Percentiles rank a stretch among this genome's conserved stretches.
phyloP scores from a whole-genome alignment of 192 early-diverging fungal genomes.

The Spizellomyces sp. region DNA sequence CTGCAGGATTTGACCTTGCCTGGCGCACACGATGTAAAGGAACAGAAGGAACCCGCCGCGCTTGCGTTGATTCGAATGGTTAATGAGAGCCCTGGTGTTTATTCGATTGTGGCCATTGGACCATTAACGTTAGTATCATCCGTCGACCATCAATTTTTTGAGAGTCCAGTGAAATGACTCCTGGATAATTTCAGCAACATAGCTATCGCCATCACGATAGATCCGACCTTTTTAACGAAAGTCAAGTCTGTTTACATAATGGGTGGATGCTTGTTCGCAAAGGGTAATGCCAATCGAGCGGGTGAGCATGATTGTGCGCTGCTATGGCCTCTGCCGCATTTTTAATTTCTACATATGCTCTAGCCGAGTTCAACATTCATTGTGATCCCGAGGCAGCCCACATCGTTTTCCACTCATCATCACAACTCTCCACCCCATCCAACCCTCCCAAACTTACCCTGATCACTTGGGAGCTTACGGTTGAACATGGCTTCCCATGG shows the following conservation, averaged over 20 bases:
- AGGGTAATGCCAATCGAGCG: slow-evolving; percentile 49
- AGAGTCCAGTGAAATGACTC: neutral
- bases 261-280: slow-evolving; percentile 48
- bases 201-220: slow-evolving; percentile 49
- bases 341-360: neutral
- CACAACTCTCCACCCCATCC: slow-evolving; percentile 5
- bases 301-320: slow-evolving; percentile 29
- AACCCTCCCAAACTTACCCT: slow-evolving; percentile 32
- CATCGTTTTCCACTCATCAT: slow-evolving; percentile 42
- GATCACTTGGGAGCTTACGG: slow-evolving; percentile 48
- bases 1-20: slow-evolving; percentile 15
- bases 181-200: slow-evolving; percentile 34
- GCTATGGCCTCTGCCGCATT: neutral
- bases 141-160: neutral
- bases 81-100: slow-evolving; percentile 33
- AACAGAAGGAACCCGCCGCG: slow-evolving; percentile 39
- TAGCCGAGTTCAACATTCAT: slow-evolving; percentile 50
- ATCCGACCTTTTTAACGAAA: slow-evolving; percentile 48
- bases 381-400: slow-evolving; percentile 50
- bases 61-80: slow-evolving; percentile 38
- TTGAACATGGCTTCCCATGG: slow-evolving; percentile 48
- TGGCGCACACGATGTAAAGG: slow-evolving; percentile 22
- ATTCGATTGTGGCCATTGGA: slow-evolving; percentile 44
- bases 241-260: slow-evolving; percentile 46
- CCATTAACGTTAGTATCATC: slow-evolving; percentile 43